Base-by-base conservation (phyloP, 148 eudicot genomes). In the Cornus kousa region DNA sequence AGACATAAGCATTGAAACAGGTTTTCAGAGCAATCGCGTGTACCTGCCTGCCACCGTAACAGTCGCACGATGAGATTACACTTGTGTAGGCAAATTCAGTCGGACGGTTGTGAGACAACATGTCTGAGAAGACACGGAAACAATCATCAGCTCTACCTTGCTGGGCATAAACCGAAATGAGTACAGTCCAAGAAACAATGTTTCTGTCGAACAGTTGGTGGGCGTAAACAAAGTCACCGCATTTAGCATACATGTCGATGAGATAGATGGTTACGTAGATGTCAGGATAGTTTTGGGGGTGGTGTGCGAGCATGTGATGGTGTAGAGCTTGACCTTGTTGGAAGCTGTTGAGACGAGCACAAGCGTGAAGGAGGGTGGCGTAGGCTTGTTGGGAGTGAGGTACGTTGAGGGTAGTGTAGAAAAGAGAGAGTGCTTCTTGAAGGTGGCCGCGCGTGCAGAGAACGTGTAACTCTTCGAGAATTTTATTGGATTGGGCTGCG, bases 81-180 rank as follows among this genome's bases (percentile, higher is more conserved):
- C 87, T 83, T 2, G 90, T 76, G 37, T 83, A 84, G 16, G 89
- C 87, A 57, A 85, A 89, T 50, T 89, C 92, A 31, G 79, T 87
- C 14, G 92, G 92, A 40, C 43, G 85, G 46, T 5, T 62, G 7
- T 82, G 77, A 65, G 67, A n/a, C 31, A 87, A 39, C 90, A 87
- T 84, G 14, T 72, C 55, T 23, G 74, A 32, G 65, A 89, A 89
- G 60, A 87, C 9, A n/a, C 77, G 11, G 73, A 85, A 89, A 74
- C 87, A 82, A 16, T 79, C 81, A 2, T 70, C 76, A 5, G 20
- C 53, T 19, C 73, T 78, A 37, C 71, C 77, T 7, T 48, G 70
- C 65, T 79, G 85, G 46, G 82, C 72, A 37, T 82, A 85, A 12
- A 85, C 87, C 37, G 85, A 79, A 77, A 85, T 37, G 12, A 85